Conservation (phyloP, 2,329 filamentous ascomycete genomes). For the Salinomyces thailandicus region DNA sequence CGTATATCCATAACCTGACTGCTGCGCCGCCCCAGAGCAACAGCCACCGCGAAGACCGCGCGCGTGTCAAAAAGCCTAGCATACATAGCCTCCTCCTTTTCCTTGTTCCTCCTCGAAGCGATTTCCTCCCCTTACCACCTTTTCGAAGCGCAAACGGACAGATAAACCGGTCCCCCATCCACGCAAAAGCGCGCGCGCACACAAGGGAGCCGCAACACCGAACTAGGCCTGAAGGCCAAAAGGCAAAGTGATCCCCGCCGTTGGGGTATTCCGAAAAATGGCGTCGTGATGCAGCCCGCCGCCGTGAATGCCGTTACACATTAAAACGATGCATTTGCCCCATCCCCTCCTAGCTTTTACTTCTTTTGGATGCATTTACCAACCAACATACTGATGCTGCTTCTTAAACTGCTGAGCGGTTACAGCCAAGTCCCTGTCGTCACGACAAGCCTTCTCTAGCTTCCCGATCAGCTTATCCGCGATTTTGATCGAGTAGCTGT, state of each 20-base stretch:
- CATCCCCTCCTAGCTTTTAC: no score
- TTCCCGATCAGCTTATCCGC: conserved; percentile 13
- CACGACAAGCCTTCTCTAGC: conserved; percentile 7
- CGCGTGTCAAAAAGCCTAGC: background rate
- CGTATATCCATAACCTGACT: background rate
- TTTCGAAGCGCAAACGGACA: background rate
- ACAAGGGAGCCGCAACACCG: background rate
- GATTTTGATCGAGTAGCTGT: conserved; percentile 5
- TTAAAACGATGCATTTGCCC: no score
- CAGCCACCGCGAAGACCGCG: no score
- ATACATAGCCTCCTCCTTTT: no score
- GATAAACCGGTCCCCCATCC: no score
- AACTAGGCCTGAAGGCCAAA: background rate
- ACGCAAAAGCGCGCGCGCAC: background rate
- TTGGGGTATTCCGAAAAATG: conserved; percentile 2
- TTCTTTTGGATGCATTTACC: no score
- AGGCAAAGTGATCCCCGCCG: no score
- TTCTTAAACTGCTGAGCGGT: no score
- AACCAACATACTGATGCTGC: no score
- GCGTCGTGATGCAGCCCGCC: conserved; percentile 3
- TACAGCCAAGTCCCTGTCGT: no score
- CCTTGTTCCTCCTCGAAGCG: no score
- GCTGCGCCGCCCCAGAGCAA: background rate
- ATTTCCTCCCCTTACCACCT: no score
- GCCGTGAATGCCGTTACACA: background rate